phyloP scores from a whole-genome alignment of 1,284 basidiomycete species.

The Ceratobasidium sp. region DNA sequence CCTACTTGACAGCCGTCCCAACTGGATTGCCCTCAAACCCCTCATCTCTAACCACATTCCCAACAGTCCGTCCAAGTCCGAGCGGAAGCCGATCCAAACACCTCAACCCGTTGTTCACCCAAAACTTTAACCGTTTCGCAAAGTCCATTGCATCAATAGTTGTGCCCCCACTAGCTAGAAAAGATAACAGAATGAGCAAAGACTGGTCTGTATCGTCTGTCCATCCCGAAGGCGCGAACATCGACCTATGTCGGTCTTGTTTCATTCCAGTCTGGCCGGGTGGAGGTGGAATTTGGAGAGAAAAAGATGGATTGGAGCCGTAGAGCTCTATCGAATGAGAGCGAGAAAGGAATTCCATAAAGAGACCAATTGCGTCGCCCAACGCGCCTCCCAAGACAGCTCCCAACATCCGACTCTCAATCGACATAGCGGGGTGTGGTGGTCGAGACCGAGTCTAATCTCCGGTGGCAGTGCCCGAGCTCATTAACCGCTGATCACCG shows the following conservation, averaged over 20 bases:
- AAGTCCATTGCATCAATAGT: slow-evolving; percentile 30
- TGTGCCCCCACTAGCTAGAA: slow-evolving; percentile 40
- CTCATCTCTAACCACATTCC: slow-evolving; percentile 35
- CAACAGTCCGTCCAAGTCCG: slow-evolving; percentile 45
- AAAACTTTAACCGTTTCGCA: slow-evolving; percentile 43
- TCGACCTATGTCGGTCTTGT: slow-evolving; percentile 36
- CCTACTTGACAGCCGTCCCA: slow-evolving; percentile 34
- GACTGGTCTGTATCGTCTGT: slow-evolving; percentile 47
- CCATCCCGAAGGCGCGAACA: slow-evolving; percentile 42
- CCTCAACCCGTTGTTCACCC: slow-evolving; percentile 40
- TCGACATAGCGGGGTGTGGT: slow-evolving; percentile 2
- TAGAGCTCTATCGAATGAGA: slow-evolving; percentile 24
- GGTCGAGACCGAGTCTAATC: not conserved
- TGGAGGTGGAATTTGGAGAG: slow-evolving; percentile 27
- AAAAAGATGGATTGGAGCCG: slow-evolving; percentile 35
- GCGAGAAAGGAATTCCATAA: slow-evolving; percentile 37
- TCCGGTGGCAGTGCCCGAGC: not conserved
- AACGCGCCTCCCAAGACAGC: slow-evolving; percentile 40
- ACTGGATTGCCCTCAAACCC: slow-evolving; percentile 37
- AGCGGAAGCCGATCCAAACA: slow-evolving; percentile 45
- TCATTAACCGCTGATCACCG: not conserved
- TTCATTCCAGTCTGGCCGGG: slow-evolving; percentile 12
- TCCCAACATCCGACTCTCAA: slow-evolving; percentile 25
- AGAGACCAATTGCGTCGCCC: slow-evolving; percentile 44
- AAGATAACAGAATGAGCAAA: slow-evolving; percentile 40